Conservation (phyloP, 306 rosid species). For the Ormosia semicastrata region DNA sequence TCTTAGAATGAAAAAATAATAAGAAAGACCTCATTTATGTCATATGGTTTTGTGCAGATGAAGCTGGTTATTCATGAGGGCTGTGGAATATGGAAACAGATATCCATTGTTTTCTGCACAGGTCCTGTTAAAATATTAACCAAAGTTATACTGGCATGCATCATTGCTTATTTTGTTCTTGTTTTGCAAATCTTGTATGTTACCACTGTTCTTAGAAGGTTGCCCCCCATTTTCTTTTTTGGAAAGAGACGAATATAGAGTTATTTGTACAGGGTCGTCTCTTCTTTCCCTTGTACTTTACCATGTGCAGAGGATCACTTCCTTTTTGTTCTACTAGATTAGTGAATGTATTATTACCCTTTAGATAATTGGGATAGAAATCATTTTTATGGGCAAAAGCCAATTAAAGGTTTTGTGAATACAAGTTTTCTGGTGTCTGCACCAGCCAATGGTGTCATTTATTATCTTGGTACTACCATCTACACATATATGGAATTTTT, state of each 20-base stretch:
- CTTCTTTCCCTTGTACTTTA: constrained; percentile 38
- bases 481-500: constrained; percentile 26
- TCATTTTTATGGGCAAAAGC: constrained; percentile 60
- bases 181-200: constrained; percentile 60
- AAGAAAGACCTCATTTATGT: constrained; percentile 13
- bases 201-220: constrained; percentile 45
- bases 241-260: constrained; percentile 59
- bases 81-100: constrained; percentile 39
- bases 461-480: constrained; percentile 32
- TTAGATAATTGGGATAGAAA: constrained; percentile 49
- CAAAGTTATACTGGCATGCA: constrained; percentile 36
- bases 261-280: constrained; percentile 78
- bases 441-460: constrained; percentile 29
- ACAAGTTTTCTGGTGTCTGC: constrained; percentile 48
- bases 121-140: constrained; percentile 43
- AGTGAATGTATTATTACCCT: constrained; percentile 58
- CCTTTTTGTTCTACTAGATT: constrained; percentile 48
- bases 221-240: not conserved
- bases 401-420: constrained; percentile 66
- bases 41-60: constrained; percentile 54
- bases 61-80: constrained; percentile 50
- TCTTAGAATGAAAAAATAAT: not conserved
- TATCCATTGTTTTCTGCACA: constrained; percentile 33
- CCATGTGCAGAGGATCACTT: constrained; percentile 45
- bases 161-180: constrained; percentile 26